Evolutionary conservation across 2,329 filamentous ascomycete species (phyloP).

Genomic region (Alternaria brassicae): DNA sequence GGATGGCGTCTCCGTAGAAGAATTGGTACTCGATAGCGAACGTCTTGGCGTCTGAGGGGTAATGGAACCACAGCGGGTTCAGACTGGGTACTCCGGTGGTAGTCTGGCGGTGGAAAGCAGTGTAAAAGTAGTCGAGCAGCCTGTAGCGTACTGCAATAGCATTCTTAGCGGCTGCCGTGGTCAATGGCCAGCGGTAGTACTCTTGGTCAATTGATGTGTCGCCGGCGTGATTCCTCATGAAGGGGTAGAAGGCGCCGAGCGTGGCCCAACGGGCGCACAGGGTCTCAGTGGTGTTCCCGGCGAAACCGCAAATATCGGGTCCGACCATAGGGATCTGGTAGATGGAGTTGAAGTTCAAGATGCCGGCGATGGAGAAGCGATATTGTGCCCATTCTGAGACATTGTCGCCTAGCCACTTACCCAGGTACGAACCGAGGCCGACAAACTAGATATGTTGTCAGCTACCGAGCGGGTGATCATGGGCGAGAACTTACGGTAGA

Average conservation of each 20-base stretch:
- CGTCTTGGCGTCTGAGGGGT: conserved; percentile 63
- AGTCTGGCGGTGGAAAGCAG: conserved; percentile 67
- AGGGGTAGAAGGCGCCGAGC: conserved; percentile 75
- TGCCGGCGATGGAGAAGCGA: conserved; percentile 48
- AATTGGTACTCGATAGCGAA: conserved; percentile 62
- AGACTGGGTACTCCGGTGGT: conserved; percentile 68
- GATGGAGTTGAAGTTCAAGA: conserved; percentile 55
- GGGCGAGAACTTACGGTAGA: conserved; percentile 58
- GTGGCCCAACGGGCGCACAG: conserved; percentile 77
- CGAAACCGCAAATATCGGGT: conserved; percentile 77
- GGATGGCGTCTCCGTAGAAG: conserved; percentile 64
- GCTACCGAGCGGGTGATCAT: not conserved
- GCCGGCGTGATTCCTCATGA: conserved; percentile 75
- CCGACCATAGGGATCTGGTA: conserved; percentile 58
- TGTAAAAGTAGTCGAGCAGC: conserved; percentile 80
- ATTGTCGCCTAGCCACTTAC: conserved; percentile 67
- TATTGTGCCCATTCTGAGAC: conserved; percentile 54
- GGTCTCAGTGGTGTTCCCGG: conserved; percentile 68
- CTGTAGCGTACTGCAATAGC: conserved; percentile 75
- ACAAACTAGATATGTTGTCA: conserved; percentile 58
- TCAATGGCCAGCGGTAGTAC: conserved; percentile 58
- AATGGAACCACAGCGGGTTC: conserved; percentile 74
- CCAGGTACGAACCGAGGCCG: conserved; percentile 68
- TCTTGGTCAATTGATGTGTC: conserved; percentile 67
- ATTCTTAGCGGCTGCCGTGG: conserved; percentile 68